Conservation (phyloP, 345 rosid genomes). For the Conringia planisiliqua region DNA sequence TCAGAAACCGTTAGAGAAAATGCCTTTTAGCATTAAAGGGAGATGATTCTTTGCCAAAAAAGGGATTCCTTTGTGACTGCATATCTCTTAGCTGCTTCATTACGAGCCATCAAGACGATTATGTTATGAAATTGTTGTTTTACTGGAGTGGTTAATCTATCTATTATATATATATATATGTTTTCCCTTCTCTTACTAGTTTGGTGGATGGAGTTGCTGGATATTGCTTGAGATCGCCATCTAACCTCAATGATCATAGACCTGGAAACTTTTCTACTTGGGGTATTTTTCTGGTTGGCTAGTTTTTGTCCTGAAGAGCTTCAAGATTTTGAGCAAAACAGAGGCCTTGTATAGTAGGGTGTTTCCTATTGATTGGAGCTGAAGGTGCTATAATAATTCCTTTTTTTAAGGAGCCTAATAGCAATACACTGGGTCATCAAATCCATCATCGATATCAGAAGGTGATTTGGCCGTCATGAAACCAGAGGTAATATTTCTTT, state of each 20-base stretch:
- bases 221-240: slow-evolving; percentile 19
- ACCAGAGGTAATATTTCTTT: slow-evolving; percentile 55
- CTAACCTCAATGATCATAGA: slow-evolving; percentile 20
- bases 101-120: not conserved
- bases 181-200: slow-evolving; percentile 17
- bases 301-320: slow-evolving; percentile 19
- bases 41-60: not conserved
- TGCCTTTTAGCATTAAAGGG: not conserved
- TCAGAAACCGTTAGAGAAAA: slow-evolving; percentile 2
- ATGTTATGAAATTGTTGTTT: not conserved
- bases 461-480: slow-evolving; percentile 60
- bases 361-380: slow-evolving; percentile 13
- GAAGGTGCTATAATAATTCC: not conserved
- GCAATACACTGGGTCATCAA: slow-evolving; percentile 14
- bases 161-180: not conserved
- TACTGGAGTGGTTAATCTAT: slow-evolving; percentile 2
- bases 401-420: not conserved
- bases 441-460: slow-evolving; percentile 55
- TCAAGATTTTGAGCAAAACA: slow-evolving; percentile 18
- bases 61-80: not conserved
- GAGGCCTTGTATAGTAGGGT: not conserved
- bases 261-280: not conserved
- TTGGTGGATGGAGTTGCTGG: slow-evolving; percentile 30
- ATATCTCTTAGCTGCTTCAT: not conserved
- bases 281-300: not conserved